These are phyloP conservation scores for Coccomyxa subellipsoidea DNA, from an alignment of 163 green algal species.

Conservation along the genomic window DNA sequence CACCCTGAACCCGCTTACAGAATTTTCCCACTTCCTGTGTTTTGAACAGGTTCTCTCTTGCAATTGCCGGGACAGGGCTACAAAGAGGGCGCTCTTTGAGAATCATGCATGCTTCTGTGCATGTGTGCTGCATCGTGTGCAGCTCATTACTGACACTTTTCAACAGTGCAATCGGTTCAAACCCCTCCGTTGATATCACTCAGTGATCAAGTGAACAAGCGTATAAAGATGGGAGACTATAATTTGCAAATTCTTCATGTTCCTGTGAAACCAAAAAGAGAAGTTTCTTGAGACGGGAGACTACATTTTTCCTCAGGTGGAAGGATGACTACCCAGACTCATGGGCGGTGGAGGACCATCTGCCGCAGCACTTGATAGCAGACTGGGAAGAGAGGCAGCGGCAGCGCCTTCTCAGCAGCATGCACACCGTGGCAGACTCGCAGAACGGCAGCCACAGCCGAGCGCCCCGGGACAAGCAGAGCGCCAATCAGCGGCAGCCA, in stretches of 20 bases:
- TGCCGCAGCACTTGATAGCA: constrained; percentile 53
- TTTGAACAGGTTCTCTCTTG: too few species aligned
- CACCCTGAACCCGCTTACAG: background rate
- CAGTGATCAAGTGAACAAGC: background rate
- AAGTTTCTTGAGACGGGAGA: too few species aligned
- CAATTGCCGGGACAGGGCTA: too few species aligned
- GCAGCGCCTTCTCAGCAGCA: background rate
- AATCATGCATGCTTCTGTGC: background rate
- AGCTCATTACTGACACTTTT: too few species aligned
- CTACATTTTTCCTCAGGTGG: too few species aligned
- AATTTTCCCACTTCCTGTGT: too few species aligned
- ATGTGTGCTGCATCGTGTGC: background rate
- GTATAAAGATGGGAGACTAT: too few species aligned
- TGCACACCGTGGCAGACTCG: background rate
- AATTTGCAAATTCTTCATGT: too few species aligned
- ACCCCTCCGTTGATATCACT: background rate
- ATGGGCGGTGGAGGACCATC: constrained; percentile 76
- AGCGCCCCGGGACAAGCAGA: background rate
- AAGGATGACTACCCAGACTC: constrained; percentile 43
- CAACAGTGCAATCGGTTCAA: too few species aligned
- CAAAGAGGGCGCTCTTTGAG: background rate
- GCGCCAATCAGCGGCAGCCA: too few species aligned
- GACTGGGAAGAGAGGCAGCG: constrained; percentile 43
- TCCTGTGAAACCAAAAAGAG: too few species aligned
- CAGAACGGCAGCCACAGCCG: background rate